A percentile compares a stretch with the other conserved stretches of the same genome.
phyloP scores from a whole-genome alignment of 176 grass and related monocot genomes.

The Lolium multiflorum region DNA sequence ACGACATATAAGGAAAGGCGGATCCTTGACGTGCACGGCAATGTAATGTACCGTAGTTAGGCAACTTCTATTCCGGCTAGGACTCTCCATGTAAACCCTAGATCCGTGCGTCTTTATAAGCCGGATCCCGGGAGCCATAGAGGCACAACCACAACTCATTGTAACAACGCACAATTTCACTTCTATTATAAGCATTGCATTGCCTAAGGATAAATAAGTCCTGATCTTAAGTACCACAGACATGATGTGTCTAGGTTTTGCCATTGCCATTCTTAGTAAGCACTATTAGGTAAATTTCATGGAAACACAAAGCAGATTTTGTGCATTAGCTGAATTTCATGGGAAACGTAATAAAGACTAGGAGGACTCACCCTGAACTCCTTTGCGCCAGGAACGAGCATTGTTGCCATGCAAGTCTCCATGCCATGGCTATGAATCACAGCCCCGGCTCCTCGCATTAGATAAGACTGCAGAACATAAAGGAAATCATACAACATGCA shows the following conservation, averaged over 20 bases:
- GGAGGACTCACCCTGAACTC: constrained; percentile 79
- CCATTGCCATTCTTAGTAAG: constrained; percentile 5
- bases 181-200: neutral
- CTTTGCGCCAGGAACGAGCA: constrained; percentile 84
- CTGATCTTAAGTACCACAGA: neutral
- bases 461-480: constrained; percentile 69
- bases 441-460: constrained; percentile 91
- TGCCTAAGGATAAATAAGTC: neutral
- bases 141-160: too few relatives aligned
- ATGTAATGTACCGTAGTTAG: too few relatives aligned
- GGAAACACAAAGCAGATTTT: constrained; percentile 17
- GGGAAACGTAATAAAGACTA: neutral
- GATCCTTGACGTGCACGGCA: too few relatives aligned
- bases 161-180: neutral
- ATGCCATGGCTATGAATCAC: constrained; percentile 99
- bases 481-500: neutral
- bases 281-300: constrained; percentile 13
- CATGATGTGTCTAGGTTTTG: neutral
- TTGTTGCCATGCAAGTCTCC: constrained; percentile 88
- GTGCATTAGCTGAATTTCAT: constrained; percentile 17
- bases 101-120: too few relatives aligned
- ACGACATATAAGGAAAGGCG: too few relatives aligned
- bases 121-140: too few relatives aligned
- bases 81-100: too few relatives aligned
- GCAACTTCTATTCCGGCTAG: too few relatives aligned